Evolutionary conservation across 306 rosid species (phyloP).

Genomic region (Styphnolobium japonicum): DNA sequence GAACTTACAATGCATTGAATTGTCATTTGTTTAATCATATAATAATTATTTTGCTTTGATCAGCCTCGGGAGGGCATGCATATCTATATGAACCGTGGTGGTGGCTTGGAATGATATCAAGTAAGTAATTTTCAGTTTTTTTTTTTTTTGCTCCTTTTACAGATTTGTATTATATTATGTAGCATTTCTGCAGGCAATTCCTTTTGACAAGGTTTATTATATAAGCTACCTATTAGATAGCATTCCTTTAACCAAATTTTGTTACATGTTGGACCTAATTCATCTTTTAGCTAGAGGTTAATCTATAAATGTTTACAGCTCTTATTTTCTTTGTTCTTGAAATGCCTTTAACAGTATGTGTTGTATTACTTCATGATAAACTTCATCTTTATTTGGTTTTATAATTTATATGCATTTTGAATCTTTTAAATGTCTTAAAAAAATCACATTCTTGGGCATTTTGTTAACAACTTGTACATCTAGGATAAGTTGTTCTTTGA

Average conservation of each 20-base stretch:
- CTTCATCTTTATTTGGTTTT: not conserved
- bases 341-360: not conserved
- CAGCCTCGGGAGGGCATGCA: constrained; percentile 81
- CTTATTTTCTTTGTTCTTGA: not conserved
- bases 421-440: not conserved
- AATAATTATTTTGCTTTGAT: not conserved
- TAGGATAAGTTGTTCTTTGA: not conserved
- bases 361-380: not conserved
- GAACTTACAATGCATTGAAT: not conserved
- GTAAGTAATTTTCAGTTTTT: constrained; percentile 47
- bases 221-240: not conserved
- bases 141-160: not conserved
- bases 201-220: not conserved
- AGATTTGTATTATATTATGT: not conserved
- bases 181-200: not conserved
- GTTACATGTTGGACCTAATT: not conserved
- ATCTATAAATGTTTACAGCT: no score
- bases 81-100: constrained; percentile 79
- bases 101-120: constrained; percentile 92
- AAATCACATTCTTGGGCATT: not conserved
- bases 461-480: not conserved
- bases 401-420: not conserved
- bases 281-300: not conserved
- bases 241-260: not conserved
- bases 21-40: not conserved